Conservation (phyloP, 2,329 filamentous ascomycete species). For the Cercospora sesami region DNA sequence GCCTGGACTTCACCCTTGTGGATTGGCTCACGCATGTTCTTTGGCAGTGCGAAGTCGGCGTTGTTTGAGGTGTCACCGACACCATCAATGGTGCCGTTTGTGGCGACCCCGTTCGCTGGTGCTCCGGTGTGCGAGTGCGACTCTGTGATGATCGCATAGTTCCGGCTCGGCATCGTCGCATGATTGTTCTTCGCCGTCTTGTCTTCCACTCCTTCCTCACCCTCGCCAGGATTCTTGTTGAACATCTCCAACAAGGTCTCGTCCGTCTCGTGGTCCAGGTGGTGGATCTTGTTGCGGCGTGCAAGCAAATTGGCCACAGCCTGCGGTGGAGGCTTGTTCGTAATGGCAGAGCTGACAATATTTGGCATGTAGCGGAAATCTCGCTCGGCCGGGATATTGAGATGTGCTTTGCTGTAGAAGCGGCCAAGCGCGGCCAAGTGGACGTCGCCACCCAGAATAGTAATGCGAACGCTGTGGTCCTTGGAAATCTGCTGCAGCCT, state of each 20-base stretch:
- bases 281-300: constrained; percentile 65
- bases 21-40: constrained; percentile 65
- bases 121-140: constrained; percentile 37
- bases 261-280: constrained; percentile 62
- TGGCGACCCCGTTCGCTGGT: constrained; percentile 33
- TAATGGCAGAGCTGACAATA: constrained; percentile 64
- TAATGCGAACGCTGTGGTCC: constrained; percentile 57
- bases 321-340: constrained; percentile 66
- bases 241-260: constrained; percentile 65
- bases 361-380: constrained; percentile 67
- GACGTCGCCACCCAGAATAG: constrained; percentile 65
- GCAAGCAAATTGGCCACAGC: constrained; percentile 66
- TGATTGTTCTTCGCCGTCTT: constrained; percentile 74
- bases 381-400: constrained; percentile 56
- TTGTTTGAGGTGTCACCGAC: constrained; percentile 21
- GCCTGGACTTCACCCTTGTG: constrained; percentile 75
- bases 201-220: constrained; percentile 46
- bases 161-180: constrained; percentile 75
- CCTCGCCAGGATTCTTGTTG: constrained; percentile 56
- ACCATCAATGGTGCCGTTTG: constrained; percentile 26
- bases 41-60: constrained; percentile 51
- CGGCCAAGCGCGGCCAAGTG: constrained; percentile 64
- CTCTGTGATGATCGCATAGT: constrained; percentile 65
- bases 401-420: constrained; percentile 63
- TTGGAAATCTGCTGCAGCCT: constrained; percentile 61